phyloP scores from a whole-genome alignment of 139 green algal genomes.

The Volvox reticuliferus region DNA sequence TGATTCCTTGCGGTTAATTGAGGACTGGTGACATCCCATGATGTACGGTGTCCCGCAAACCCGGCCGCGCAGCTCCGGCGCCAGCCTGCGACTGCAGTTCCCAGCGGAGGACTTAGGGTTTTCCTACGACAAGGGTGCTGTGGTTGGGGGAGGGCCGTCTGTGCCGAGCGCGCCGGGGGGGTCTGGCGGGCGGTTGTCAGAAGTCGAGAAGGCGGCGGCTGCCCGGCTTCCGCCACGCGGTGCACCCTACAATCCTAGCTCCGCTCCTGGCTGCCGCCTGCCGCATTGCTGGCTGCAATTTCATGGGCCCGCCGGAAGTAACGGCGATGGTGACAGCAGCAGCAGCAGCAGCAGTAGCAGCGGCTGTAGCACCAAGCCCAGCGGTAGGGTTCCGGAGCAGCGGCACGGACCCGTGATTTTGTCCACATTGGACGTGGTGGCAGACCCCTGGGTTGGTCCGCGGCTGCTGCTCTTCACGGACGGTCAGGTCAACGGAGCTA shows the following conservation, averaged over 20 bases:
- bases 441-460: conserved; percentile 33
- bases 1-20: no score
- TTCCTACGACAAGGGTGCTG: conserved; percentile 67
- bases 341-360: not conserved
- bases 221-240: conserved; percentile 24
- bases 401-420: not conserved
- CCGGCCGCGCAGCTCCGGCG: conserved; percentile 54
- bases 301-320: not conserved
- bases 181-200: not conserved
- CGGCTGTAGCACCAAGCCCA: not conserved
- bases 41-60: no score
- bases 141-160: not conserved
- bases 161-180: no score
- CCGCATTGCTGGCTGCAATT: conserved; percentile 71
- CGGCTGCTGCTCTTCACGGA: conserved; percentile 36
- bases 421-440: conserved; percentile 25
- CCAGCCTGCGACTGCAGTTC: conserved; percentile 91
- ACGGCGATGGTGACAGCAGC: not conserved
- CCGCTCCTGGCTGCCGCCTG: conserved; percentile 69
- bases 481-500: not conserved
- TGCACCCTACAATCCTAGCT: conserved; percentile 64
- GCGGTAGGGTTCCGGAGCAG: not conserved
- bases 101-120: conserved; percentile 94
- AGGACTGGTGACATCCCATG: no score
- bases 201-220: no score